Evolutionary conservation across 192 early-diverging fungal genomes (phyloP).

Genomic region (Pilaira anomala): DNA sequence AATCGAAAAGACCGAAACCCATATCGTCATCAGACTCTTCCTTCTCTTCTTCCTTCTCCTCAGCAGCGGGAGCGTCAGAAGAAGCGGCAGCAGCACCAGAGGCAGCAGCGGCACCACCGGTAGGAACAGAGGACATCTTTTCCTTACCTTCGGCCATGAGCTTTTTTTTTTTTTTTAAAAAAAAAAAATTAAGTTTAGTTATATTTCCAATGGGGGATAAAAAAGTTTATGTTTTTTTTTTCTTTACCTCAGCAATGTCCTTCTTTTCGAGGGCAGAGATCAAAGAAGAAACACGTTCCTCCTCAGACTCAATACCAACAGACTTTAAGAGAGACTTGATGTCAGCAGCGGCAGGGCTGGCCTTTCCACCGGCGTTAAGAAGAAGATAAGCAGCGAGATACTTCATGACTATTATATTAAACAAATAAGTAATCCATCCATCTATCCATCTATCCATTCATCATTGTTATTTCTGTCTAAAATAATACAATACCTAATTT

Average conservation of each 20-base stretch:
- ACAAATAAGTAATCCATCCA: slow-evolving; percentile 23
- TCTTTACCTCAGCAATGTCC: slow-evolving; percentile 73
- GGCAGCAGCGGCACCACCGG: slow-evolving; percentile 80
- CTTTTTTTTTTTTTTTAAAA: slow-evolving; percentile 35
- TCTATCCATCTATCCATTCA: slow-evolving; percentile 8
- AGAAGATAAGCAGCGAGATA: slow-evolving; percentile 98
- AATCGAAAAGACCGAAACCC: slow-evolving; percentile 98
- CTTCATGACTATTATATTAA: slow-evolving; percentile 66
- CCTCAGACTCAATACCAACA: slow-evolving; percentile 91
- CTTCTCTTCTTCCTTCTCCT: slow-evolving; percentile 83
- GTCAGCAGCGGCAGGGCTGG: slow-evolving; percentile 71
- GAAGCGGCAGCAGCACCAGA: slow-evolving; percentile 62
- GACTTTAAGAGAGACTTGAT: slow-evolving; percentile 82
- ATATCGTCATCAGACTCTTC: slow-evolving; percentile 92
- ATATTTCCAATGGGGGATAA: not conserved
- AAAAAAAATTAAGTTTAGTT: too few species aligned
- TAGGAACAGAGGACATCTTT: slow-evolving; percentile 91
- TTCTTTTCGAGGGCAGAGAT: slow-evolving; percentile 85
- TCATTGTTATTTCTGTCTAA: not conserved
- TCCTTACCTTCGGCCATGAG: slow-evolving; percentile 85
- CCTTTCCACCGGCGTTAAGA: slow-evolving; percentile 86
- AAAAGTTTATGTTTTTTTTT: not conserved
- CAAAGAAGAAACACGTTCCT: slow-evolving; percentile 72
- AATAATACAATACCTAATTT: not conserved
- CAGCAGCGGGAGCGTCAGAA: slow-evolving; percentile 38